A percentile compares a stretch with the other conserved stretches of the same genome.
phyloP scores from a whole-genome alignment of 2,329 filamentous ascomycete genomes.

The Beauveria sp. region DNA sequence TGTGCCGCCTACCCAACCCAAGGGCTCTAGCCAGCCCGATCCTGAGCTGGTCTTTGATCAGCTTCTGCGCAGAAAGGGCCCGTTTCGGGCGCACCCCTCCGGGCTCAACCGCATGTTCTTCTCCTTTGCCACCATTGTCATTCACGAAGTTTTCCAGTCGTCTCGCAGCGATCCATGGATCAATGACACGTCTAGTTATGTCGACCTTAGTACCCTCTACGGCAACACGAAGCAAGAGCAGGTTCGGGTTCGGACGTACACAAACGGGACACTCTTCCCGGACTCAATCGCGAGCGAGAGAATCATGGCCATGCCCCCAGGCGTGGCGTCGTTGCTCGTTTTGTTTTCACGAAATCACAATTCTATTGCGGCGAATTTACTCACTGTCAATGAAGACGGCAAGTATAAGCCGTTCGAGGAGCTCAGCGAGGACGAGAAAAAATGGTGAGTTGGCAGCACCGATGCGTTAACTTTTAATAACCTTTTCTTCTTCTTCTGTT shows the following conservation, averaged over 20 bases:
- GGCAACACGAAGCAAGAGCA: constrained; percentile 44
- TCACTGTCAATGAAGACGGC: neutral
- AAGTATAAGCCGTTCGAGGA: too few species aligned
- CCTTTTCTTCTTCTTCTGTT: too few species aligned
- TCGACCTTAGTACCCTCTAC: constrained; percentile 40
- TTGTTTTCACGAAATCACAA: constrained; percentile 8
- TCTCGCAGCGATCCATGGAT: constrained; percentile 18
- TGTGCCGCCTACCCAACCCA: too few species aligned
- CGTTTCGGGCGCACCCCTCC: neutral
- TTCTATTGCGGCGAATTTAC: constrained; percentile 15
- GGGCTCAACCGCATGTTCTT: constrained; percentile 25
- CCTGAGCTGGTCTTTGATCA: neutral
- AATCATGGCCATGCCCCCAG: neutral
- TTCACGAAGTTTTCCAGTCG: constrained; percentile 38
- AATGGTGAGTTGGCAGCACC: too few species aligned
- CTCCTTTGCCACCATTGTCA: constrained; percentile 39
- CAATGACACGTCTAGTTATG: constrained; percentile 31
- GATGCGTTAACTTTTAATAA: too few species aligned
- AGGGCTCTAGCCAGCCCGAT: neutral
- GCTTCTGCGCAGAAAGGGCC: neutral
- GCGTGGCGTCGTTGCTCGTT: neutral
- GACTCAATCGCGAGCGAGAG: neutral
- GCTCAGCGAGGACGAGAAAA: too few species aligned
- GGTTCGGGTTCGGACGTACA: constrained; percentile 32
- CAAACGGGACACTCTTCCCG: neutral